Base-by-base conservation (phyloP, 352 stramenopile genomes). In the Globisporangium cystogenes region DNA sequence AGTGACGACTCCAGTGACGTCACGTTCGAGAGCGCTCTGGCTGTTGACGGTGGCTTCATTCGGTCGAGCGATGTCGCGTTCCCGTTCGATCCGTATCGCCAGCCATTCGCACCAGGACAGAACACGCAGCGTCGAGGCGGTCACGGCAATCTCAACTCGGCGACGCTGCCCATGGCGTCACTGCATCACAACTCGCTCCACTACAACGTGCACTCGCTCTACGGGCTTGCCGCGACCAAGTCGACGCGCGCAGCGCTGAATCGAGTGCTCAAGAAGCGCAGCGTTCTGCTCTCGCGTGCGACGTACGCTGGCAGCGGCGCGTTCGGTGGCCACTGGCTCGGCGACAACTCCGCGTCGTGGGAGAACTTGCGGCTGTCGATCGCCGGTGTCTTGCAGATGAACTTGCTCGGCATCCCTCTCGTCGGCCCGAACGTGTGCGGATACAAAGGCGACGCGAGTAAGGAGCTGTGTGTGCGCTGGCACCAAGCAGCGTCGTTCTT, bases 161-260 rank as follows among this genome's bases (percentile, higher is more conserved):
- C 62, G 31, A 95, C 87, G 1, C 62, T 95, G 21, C 76, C 85
- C 0, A 86, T 94, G 69, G 81, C 76, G 14, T 62, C 74, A 16
- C 64, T 89, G 1, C 83, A 95, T 29, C 48, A 78, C 57, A 67
- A 49, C 1, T 87, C 82, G 10, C 67, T 92, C 18, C 77, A 96
- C 52, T 96, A 95, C 65, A 93, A 96, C 47, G 41, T 94, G 0
- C 87, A 96, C 55, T 92, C 82, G 18, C 36, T 96, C 0, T 95
- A 95, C 45, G 86, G 87, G 0, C 74, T 89, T 35, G 67, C 68
- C 0, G 75, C 95, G 42, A 62, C 75, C 23, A 74, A 70, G 26
- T 55, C 63, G 20, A 95, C 86, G 3, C 68, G 64, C 1, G 12
- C 68, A 4, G 76, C 68, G 0, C 37, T 95, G 14, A 59, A 87